Evolutionary conservation across 2,329 filamentous ascomycete genomes (phyloP).

Genomic region (Cordyceps pruinosa): DNA sequence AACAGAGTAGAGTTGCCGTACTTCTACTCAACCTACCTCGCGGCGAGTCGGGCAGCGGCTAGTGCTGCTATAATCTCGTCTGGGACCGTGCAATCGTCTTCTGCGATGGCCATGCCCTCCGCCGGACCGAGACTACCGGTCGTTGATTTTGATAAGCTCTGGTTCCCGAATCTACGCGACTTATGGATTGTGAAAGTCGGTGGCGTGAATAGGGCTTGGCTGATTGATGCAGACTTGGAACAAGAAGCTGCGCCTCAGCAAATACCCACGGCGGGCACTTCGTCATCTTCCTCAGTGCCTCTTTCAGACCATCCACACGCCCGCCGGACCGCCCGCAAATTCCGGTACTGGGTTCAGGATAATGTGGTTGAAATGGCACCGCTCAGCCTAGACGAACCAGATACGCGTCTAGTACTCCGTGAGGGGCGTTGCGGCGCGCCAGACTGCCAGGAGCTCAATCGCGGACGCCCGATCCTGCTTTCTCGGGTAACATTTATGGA

Average conservation of each 20-base stretch:
- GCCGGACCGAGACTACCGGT: background rate
- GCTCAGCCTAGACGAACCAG: conserved; percentile 28
- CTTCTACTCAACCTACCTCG: conserved; percentile 30
- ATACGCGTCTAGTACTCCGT: conserved; percentile 26
- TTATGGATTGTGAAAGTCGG: conserved; percentile 35
- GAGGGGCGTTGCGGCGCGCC: conserved; percentile 29
- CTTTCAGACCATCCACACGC: conserved; percentile 17
- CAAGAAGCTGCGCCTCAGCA: conserved; percentile 17
- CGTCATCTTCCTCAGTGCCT: background rate
- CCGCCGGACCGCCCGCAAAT: conserved; percentile 29
- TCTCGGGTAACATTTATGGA: conserved; percentile 33
- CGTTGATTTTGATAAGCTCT: conserved; percentile 31
- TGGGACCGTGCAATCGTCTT: conserved; percentile 11
- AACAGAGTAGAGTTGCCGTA: conserved; percentile 27
- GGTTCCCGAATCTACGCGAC: conserved; percentile 33
- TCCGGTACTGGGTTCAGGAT: conserved; percentile 33
- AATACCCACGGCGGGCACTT: background rate
- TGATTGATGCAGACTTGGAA: conserved; percentile 25
- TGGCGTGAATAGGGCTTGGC: conserved; percentile 31
- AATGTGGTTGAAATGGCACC: conserved; percentile 31
- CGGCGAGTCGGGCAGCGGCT: conserved; percentile 21
- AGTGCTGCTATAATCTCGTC: conserved; percentile 23
- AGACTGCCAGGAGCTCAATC: conserved; percentile 30
- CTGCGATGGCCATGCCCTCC: background rate
- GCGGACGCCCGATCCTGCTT: conserved; percentile 29